A percentile compares a stretch with the other conserved stretches of the same genome.
phyloP scores from a whole-genome alignment of 768 basidiomycete genomes.

The Vararia minispora region DNA sequence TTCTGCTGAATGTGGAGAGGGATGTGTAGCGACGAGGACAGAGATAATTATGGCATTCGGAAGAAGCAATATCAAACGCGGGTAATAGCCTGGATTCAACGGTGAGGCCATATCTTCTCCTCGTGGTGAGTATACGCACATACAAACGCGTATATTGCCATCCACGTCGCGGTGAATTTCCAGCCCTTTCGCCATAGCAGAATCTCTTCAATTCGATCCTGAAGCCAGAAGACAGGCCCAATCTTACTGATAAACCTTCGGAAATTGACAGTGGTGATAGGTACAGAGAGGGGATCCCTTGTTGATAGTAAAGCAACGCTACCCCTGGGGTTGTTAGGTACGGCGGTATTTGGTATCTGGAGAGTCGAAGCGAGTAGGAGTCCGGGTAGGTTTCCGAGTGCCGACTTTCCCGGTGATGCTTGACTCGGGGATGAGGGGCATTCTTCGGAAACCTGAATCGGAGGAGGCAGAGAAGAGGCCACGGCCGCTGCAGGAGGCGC shows the following conservation, averaged over 20 bases:
- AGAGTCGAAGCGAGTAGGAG: slow-evolving; percentile 11
- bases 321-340: slow-evolving; percentile 14
- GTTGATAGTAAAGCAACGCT: slow-evolving; percentile 36
- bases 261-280: slow-evolving; percentile 70
- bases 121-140: slow-evolving; percentile 37
- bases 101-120: neutral
- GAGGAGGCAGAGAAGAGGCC: slow-evolving; percentile 3
- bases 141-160: slow-evolving; percentile 65
- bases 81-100: slow-evolving; percentile 58
- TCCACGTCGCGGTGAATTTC: slow-evolving; percentile 64
- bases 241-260: slow-evolving; percentile 65
- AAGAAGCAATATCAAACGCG: slow-evolving; percentile 55
- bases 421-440: neutral
- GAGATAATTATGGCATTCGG: slow-evolving; percentile 54
- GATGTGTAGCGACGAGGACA: slow-evolving; percentile 58
- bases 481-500: neutral
- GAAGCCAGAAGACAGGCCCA: slow-evolving; percentile 82
- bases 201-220: slow-evolving; percentile 80
- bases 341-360: slow-evolving; percentile 6
- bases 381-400: slow-evolving; percentile 11
- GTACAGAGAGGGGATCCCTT: slow-evolving; percentile 64
- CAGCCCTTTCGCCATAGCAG: slow-evolving; percentile 72
- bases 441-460: neutral
- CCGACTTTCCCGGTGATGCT: slow-evolving; percentile 3
- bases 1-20: slow-evolving; percentile 20